phyloP scores from a whole-genome alignment of 805 yeast genomes.

The Candida alai region DNA sequence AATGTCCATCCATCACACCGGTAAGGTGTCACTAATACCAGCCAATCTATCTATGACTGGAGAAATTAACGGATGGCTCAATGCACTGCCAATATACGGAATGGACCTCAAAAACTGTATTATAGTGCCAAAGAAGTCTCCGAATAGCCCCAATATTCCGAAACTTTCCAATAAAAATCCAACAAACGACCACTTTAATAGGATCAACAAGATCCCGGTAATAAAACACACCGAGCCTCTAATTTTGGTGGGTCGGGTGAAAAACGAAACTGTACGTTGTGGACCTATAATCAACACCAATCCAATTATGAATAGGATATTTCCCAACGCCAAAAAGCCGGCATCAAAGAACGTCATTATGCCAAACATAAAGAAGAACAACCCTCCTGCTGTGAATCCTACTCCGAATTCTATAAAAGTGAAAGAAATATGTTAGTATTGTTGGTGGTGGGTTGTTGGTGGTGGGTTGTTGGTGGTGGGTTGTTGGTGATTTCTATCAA shows the following conservation, averaged over 20 bases:
- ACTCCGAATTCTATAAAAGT: slow-evolving; percentile 93
- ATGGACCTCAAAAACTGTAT: slow-evolving; percentile 81
- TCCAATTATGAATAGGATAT: slow-evolving; percentile 76
- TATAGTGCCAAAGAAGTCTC: slow-evolving; percentile 88
- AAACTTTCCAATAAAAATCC: slow-evolving; percentile 84
- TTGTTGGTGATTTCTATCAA: too few species aligned
- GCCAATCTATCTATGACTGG: slow-evolving; percentile 53
- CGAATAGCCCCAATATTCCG: slow-evolving; percentile 89
- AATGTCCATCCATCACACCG: slow-evolving; percentile 21
- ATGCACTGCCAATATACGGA: slow-evolving; percentile 82
- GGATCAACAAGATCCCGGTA: slow-evolving; percentile 70
- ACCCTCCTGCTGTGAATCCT: slow-evolving; percentile 85
- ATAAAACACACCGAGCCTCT: slow-evolving; percentile 82
- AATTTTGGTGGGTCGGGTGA: slow-evolving; percentile 80
- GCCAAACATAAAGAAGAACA: slow-evolving; percentile 75
- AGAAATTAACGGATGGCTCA: slow-evolving; percentile 77
- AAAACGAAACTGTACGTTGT: slow-evolving; percentile 74
- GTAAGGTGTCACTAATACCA: slow-evolving; percentile 36
- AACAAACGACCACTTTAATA: slow-evolving; percentile 69
- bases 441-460: slow-evolving; percentile 3
- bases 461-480: too few species aligned
- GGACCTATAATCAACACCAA: slow-evolving; percentile 83
- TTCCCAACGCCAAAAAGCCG: slow-evolving; percentile 86
- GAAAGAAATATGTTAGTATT: too few species aligned
- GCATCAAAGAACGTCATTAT: slow-evolving; percentile 83